Conservation (phyloP, 148 eudicot genomes). For the Rhododendron kiyosumense region DNA sequence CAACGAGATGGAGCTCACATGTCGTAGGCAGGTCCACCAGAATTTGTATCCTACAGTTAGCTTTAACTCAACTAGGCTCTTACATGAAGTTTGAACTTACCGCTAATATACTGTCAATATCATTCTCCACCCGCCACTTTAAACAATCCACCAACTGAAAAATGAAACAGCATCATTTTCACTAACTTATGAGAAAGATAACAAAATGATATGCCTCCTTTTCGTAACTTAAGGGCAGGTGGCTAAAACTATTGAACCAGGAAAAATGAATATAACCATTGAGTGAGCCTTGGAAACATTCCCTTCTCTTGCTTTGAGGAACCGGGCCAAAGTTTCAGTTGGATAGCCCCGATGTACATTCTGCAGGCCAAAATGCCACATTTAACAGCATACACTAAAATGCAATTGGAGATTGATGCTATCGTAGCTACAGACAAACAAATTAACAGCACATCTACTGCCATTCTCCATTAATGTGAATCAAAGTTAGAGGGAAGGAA, state of each 20-base stretch:
- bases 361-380: conserved; percentile 25
- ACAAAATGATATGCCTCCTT: not conserved
- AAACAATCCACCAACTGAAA: conserved; percentile 56
- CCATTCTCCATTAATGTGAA: not conserved
- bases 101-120: conserved; percentile 46
- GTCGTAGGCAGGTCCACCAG: not conserved
- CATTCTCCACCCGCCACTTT: conserved; percentile 52
- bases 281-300: conserved; percentile 46
- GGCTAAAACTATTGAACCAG: not conserved
- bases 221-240: not conserved
- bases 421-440: not conserved
- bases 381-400: not conserved
- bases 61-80: not conserved
- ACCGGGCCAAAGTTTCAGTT: conserved; percentile 42
- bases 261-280: conserved; percentile 35
- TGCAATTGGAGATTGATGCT: not conserved
- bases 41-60: not conserved
- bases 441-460: not conserved
- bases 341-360: conserved; percentile 65
- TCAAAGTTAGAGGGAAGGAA: not conserved
- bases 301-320: conserved; percentile 66
- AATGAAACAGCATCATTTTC: not conserved
- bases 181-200: not conserved
- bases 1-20: not conserved
- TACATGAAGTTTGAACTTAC: conserved; percentile 24